phyloP scores from a whole-genome alignment of 1,284 basidiomycete genomes.

The Fistulinella cinereoalba region DNA sequence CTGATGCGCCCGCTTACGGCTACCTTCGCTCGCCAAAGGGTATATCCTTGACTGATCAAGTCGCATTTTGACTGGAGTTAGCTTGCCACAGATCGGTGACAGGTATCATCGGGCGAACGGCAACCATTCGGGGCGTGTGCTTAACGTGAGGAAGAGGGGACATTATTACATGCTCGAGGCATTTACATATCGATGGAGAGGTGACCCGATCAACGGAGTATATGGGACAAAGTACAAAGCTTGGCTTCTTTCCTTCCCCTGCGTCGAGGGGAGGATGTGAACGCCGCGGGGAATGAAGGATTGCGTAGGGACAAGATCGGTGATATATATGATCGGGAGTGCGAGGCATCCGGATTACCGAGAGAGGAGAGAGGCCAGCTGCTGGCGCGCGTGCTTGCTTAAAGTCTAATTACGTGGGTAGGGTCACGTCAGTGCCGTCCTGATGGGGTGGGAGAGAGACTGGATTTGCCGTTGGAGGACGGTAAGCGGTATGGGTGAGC shows the following conservation, averaged over 20 bases:
- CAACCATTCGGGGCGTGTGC: constrained; percentile 2
- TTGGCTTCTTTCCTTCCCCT: constrained; percentile 13
- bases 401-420: constrained; percentile 37
- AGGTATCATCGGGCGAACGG: constrained; percentile 6
- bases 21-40: constrained; percentile 18
- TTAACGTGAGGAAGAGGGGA: constrained; percentile 18
- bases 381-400: constrained; percentile 33
- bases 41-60: constrained; percentile 10
- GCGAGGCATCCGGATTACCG: constrained; percentile 20
- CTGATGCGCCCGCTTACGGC: constrained; percentile 35
- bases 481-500: constrained; percentile 9
- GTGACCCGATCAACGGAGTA: constrained; percentile 26
- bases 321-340: constrained; percentile 15
- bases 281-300: constrained; percentile 31
- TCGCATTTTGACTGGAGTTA: constrained; percentile 20
- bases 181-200: constrained; percentile 8
- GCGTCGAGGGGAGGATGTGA: constrained; percentile 16
- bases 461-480: constrained; percentile 11
- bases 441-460: constrained; percentile 18
- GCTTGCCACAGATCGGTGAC: constrained; percentile 8
- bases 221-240: constrained; percentile 6
- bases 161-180: constrained; percentile 4
- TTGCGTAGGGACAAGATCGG: constrained; percentile 20
- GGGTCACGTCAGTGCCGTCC: constrained; percentile 31
- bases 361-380: constrained; percentile 17